Evolutionary conservation across 75 land plant genomes (phyloP).

Genomic region (Selaginella moellendorffii): DNA sequence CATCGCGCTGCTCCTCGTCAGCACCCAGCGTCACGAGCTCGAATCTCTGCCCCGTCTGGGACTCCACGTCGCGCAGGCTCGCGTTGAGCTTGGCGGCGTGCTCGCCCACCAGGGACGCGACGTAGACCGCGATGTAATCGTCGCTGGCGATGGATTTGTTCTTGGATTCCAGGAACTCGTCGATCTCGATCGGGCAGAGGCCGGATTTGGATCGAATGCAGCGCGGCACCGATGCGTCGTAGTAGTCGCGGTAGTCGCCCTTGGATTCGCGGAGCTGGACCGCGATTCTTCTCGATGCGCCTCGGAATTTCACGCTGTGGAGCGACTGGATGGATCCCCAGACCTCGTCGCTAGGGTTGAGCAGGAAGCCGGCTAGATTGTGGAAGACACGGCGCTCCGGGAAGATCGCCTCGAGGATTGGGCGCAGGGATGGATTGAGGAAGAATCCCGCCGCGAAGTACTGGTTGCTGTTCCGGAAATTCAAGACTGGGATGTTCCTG

Average conservation of each 20-base stretch:
- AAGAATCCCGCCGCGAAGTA: constrained; percentile 18
- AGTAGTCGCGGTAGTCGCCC: constrained; percentile 17
- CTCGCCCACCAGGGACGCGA: not conserved
- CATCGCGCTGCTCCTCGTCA: not conserved
- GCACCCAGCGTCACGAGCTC: constrained; percentile 10
- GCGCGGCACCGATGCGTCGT: constrained; percentile 13
- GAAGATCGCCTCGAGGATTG: constrained; percentile 16
- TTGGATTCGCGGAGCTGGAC: constrained; percentile 17
- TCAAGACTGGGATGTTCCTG: constrained; percentile 11
- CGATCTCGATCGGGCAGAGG: constrained; percentile 15
- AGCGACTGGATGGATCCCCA: constrained; percentile 2
- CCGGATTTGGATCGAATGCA: constrained; percentile 16
- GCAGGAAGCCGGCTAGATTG: constrained; percentile 9
- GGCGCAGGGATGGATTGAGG: constrained; percentile 20
- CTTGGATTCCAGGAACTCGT: constrained; percentile 7
- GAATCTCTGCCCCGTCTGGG: constrained; percentile 11
- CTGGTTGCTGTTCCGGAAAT: constrained; percentile 22
- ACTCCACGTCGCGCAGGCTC: constrained; percentile 11
- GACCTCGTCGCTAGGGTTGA: constrained; percentile 17
- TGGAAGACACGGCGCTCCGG: constrained; percentile 19
- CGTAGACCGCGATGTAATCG: not conserved
- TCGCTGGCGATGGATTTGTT: not conserved
- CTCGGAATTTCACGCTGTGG: not conserved
- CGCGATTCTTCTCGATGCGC: constrained; percentile 13
- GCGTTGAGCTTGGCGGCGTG: constrained; percentile 3